Base-by-base conservation (phyloP, 257 asterid genomes). In the Sherardia arvensis region DNA sequence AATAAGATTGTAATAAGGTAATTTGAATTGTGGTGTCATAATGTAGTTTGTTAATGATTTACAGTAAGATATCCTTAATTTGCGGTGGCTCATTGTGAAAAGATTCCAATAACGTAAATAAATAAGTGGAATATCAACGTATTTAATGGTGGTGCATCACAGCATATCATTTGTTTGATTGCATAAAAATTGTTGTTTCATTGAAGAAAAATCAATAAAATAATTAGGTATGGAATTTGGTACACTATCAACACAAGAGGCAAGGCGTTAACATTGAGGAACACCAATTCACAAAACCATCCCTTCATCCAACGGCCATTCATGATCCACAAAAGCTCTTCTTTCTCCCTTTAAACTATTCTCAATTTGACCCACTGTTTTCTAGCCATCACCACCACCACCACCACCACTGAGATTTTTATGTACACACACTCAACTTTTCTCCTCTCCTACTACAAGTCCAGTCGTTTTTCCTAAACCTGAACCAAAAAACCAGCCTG, bases 181-280 rank as follows among this genome's bases (percentile, higher is more conserved):
- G n/a, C n/a, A n/a, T n/a, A n/a, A n/a, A n/a, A n/a, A n/a, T n/a
- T n/a, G n/a, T n/a, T n/a, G n/a, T n/a, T n/a, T n/a, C n/a, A n/a
- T n/a, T n/a, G n/a, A n/a, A n/a, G n/a, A n/a, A n/a, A n/a, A 33
- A 6, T 4, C 38, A 33, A n/a, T 33, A 38, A 38, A 38, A 1
- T 38, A 10, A 38, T 12, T 38, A 8, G 47, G 47, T 38, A 12
- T 38, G 47, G 17, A 38, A 38, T 38, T 43, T 43, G 51, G n/a
- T 15, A 15, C 51, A 43, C 51, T 1, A 4, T 43, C 51, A 43
- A 5, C 49, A 43, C 14, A 43, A 43, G 7, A 38, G 66, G 20
- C 33, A 4, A 54, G 59, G 59, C 53, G 36, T 63, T 62, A 62
- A 9, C 8, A 40, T 28, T 20, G 59, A 69, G 64, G 53, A 54